Base-by-base conservation (phyloP, 805 yeast genomes). In the Danielia reshetovae region DNA sequence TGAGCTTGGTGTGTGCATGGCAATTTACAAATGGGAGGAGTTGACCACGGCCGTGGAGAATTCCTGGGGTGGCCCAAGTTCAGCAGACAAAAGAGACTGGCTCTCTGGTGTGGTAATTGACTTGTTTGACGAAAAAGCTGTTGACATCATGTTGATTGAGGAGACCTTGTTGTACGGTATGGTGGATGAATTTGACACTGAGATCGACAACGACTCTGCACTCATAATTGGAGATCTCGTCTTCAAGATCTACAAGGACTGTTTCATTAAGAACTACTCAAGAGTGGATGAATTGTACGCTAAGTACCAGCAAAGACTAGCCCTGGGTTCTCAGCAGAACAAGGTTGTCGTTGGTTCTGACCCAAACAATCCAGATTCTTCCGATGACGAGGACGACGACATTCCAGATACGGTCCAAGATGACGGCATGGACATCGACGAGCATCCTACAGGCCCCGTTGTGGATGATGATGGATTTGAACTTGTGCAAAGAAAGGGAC, bases 391-490 rank as follows among this genome's bases (percentile, higher is more conserved):
- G 15, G 75, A 62, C 1, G 68, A 56, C 4, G 59, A 53, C 3
- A 55, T 52, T 8, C 58, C 57, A 5, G 49, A 45, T 3, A 26
- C 43, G 12, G 43, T 24, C 3, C 39, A 42, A 2, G 52, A 46
- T 2, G 57, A 51, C 19, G 48, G 42, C 7, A 61, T 64, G 66
- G 64, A 62, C 11, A 47, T 59, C 3, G 62, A 60, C 29, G 53
- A 52, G 23, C 41, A 43, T 24, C 60, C 60, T 13, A 40, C 40
- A 13, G 84, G 72, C 8, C 95, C 95, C 2, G 55, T 83, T 7
- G 72, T 90, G 7, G 97, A 90, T 54, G 97, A 90, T 22, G 97
- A 90, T 54, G 98, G 97, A 1, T 90, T 90, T 53, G 93, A 88
- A 49, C 60, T 87, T 41, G 97, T 90, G 3, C 87, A 80, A 50